Evolutionary conservation across 2,329 filamentous ascomycete genomes (phyloP).

Genomic region (Fusarium camptoceras): DNA sequence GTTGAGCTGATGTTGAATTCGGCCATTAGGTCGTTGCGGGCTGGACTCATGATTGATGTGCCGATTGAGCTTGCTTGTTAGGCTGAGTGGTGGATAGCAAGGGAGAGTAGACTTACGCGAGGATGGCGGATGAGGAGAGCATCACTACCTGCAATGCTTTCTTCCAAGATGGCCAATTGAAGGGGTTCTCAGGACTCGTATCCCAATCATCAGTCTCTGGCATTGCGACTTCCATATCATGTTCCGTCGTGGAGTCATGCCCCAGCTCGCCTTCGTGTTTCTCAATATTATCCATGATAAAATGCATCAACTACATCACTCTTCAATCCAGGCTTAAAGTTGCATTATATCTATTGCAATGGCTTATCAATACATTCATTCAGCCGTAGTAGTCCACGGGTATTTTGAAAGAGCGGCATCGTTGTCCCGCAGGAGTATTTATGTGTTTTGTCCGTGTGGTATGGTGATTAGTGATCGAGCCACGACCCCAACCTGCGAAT

Average conservation of each 20-base stretch:
- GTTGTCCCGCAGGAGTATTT: slow-evolving; percentile 2
- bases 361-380: neutral
- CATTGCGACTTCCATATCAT: slow-evolving; percentile 48
- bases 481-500: neutral
- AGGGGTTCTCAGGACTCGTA: slow-evolving; percentile 59
- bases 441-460: neutral
- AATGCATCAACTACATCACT: neutral
- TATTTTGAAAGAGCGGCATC: neutral
- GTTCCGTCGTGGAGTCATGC: slow-evolving; percentile 34
- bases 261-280: slow-evolving; percentile 9
- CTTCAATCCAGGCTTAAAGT: neutral
- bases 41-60: slow-evolving; percentile 35
- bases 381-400: neutral
- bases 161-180: slow-evolving; percentile 61
- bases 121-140: slow-evolving; percentile 55
- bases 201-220: slow-evolving; percentile 47
- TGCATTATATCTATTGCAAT: neutral
- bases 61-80: slow-evolving; percentile 24
- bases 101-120: slow-evolving; percentile 52
- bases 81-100: too few species aligned
- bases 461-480: slow-evolving; percentile 34
- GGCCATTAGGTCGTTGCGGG: slow-evolving; percentile 55
- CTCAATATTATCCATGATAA: slow-evolving; percentile 16
- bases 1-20: slow-evolving; percentile 67
- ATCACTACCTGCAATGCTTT: slow-evolving; percentile 56